Evolutionary conservation across 2,329 filamentous ascomycete species (phyloP), one percentile per base, ranked within the genome.

Genomic region (Trichoderma sp.): DNA sequence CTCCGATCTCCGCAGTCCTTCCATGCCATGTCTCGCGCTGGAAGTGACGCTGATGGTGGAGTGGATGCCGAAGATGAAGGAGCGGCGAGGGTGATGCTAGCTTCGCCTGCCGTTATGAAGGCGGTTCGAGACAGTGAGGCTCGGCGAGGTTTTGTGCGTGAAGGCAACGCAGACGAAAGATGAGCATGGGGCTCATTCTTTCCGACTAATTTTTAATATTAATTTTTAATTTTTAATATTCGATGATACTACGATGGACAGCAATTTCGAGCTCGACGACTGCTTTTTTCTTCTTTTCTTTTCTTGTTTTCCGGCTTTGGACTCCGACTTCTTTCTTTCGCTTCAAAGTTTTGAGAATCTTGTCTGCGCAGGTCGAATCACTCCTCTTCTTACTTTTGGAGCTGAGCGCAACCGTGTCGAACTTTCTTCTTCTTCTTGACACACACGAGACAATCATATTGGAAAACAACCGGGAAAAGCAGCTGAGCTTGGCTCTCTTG

Each of bases 51-150:
- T 20, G 20, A 55, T 39, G 50, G 58, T 39, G 55, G 59, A 65
- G 50, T 7, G 63, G 43, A 63, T 62, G 63, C 39, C 53, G 66
- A 6, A 20, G 70, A 71, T 13, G 55, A 67, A 26, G 50, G 26
- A 17, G 20, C 70, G 63, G 32, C 70, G 34, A 50, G 17, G 13
- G 39, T 59, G 53, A 71, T 28, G 53, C 32, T 71, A 53, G 68
- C 34, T 57, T 71, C 68, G 68, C 68, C 61, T 50, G 53, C 68
- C 61, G 68, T 71, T 71, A 64, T 71, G 68, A 71, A 53, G 68
- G 68, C 68, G 68, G 36, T 71, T 20, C 50, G 61, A 50, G 36
- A 58, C 8, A 64, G 59, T 43, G 68, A 63, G 47, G 68, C 34
- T 58, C 61, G 28, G 23, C 34, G 68, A 58, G 68, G 62, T 20